Evolutionary conservation across 441 rosid species (phyloP).

Genomic region (Brassica hybrid): DNA sequence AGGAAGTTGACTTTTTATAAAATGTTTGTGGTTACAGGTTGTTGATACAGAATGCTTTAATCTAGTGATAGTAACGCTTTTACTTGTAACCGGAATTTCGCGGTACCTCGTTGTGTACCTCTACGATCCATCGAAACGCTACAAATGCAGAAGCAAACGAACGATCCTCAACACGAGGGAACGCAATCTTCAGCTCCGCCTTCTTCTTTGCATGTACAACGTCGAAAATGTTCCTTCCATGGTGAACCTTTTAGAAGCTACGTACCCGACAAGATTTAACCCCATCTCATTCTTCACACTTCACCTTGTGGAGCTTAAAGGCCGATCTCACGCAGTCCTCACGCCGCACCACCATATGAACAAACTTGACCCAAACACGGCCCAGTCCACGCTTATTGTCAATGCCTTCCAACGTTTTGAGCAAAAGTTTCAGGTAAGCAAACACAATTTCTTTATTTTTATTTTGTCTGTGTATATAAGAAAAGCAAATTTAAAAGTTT

Average conservation of each 20-base stretch:
- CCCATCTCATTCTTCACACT: conserved; percentile 48
- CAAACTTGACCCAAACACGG: conserved; percentile 36
- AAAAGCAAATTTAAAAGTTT: too few relatives aligned
- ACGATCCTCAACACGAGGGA: conserved; percentile 37
- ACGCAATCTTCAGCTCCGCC: conserved; percentile 46
- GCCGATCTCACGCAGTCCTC: conserved; percentile 57
- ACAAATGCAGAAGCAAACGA: conserved; percentile 39
- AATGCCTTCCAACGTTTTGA: conserved; percentile 54
- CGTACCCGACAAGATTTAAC: conserved; percentile 46
- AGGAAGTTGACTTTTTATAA: too few relatives aligned
- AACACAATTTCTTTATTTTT: neutral
- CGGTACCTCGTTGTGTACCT: conserved; percentile 35
- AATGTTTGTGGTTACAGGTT: neutral
- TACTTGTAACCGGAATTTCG: conserved; percentile 36
- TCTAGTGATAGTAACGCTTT: conserved; percentile 29
- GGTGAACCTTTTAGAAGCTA: conserved; percentile 56
- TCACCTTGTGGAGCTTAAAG: conserved; percentile 58
- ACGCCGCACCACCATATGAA: conserved; percentile 41
- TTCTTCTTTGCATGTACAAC: conserved; percentile 44
- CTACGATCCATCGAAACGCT: conserved; percentile 46
- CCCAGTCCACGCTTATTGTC: conserved; percentile 35
- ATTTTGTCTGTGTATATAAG: neutral
- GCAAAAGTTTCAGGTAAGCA: conserved; percentile 31
- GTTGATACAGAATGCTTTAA: conserved; percentile 28
- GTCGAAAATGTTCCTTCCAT: conserved; percentile 45